These are phyloP conservation scores for Amyloporia xantha DNA, from an alignment of 768 basidiomycete genomes.

Conservation along the genomic window DNA sequence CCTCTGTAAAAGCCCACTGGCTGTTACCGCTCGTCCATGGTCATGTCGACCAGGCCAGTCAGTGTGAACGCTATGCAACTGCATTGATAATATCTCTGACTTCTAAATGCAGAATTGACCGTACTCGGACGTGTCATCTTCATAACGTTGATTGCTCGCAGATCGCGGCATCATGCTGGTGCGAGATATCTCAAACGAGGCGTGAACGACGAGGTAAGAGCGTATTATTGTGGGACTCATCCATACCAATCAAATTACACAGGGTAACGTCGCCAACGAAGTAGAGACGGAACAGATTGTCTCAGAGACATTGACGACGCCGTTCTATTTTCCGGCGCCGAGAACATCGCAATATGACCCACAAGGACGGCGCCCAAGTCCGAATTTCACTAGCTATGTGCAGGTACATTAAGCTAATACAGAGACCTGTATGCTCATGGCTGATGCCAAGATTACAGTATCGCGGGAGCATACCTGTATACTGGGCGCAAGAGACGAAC, in stretches of 20 bases:
- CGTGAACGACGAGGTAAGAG: slow-evolving; percentile 84
- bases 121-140: slow-evolving; percentile 88
- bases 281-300: slow-evolving; percentile 99
- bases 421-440: background rate
- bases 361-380: slow-evolving; percentile 50
- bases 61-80: slow-evolving; percentile 28
- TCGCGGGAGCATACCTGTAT: slow-evolving; percentile 91
- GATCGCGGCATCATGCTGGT: slow-evolving; percentile 93
- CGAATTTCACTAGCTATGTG: slow-evolving; percentile 92
- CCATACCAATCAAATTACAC: background rate
- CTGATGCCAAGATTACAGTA: slow-evolving; percentile 40
- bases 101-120: slow-evolving; percentile 62
- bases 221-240: no score
- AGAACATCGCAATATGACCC: slow-evolving; percentile 26
- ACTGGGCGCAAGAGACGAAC: slow-evolving; percentile 93
- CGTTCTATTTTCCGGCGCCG: slow-evolving; percentile 70
- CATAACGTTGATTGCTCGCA: slow-evolving; percentile 88
- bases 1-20: slow-evolving; percentile 63
- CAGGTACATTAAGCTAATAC: slow-evolving; percentile 44
- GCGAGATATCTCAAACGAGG: slow-evolving; percentile 92
- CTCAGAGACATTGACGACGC: slow-evolving; percentile 80
- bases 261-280: slow-evolving; percentile 98
- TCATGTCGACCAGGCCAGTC: slow-evolving; percentile 97
- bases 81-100: background rate
- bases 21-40: slow-evolving; percentile 89